Evolutionary conservation across 352 stramenopile species (phyloP).

Genomic region (Phytophthora pluvialis): DNA sequence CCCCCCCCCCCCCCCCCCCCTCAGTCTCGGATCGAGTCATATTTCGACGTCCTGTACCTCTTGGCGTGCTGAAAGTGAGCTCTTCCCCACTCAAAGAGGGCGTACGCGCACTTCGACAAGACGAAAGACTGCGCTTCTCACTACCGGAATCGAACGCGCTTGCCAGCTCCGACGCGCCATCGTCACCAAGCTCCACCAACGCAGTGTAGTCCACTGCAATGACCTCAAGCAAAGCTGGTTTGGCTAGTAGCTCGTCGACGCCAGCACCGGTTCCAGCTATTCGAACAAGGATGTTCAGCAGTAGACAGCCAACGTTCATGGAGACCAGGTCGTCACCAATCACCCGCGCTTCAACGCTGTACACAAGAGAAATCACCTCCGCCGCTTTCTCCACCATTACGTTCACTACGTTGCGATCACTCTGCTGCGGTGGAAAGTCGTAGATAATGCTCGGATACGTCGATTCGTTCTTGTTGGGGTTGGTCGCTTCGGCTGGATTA

Average conservation of each 20-base stretch:
- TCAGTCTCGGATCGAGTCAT: slow-evolving; percentile 1
- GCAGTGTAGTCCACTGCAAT: slow-evolving; percentile 49
- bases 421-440: neutral
- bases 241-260: slow-evolving; percentile 21
- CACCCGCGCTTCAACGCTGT: neutral
- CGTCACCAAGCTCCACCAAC: slow-evolving; percentile 43
- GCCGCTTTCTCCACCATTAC: slow-evolving; percentile 32
- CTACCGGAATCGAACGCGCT: slow-evolving; percentile 8
- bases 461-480: neutral
- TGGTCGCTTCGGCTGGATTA: slow-evolving; percentile 13
- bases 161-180: slow-evolving; percentile 35
- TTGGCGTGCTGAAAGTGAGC: neutral
- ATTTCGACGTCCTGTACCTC: slow-evolving; percentile 3
- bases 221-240: slow-evolving; percentile 17
- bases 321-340: slow-evolving; percentile 2
- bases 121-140: neutral
- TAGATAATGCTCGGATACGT: slow-evolving; percentile 19
- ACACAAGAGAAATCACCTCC: slow-evolving; percentile 26
- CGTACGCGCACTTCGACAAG: neutral
- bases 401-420: neutral
- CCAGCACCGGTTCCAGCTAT: slow-evolving; percentile 16
- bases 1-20: slow-evolving; percentile 10
- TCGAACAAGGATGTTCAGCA: slow-evolving; percentile 35
- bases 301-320: slow-evolving; percentile 20
- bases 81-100: neutral